Evolutionary conservation across 1,284 basidiomycete species (phyloP).

Genomic region (Trametes polyzona): DNA sequence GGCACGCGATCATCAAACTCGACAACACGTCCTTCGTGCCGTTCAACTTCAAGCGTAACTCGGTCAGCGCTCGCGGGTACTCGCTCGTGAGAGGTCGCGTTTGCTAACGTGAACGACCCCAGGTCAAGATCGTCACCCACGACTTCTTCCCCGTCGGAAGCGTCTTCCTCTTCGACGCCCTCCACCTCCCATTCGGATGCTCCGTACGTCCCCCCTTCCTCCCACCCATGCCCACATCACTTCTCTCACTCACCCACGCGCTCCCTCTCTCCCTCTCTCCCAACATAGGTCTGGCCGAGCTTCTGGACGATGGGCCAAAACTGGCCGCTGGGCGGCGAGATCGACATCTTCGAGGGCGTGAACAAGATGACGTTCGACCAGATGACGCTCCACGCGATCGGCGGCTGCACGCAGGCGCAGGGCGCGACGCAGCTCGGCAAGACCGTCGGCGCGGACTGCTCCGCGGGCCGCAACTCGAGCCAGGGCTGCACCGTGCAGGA

Average conservation of each 20-base stretch:
- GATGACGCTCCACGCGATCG: slow-evolving; percentile 49
- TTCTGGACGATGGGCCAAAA: slow-evolving; percentile 56
- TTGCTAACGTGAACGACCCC: background rate
- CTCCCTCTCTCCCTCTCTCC: background rate
- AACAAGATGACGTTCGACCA: slow-evolving; percentile 48
- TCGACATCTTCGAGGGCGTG: slow-evolving; percentile 55
- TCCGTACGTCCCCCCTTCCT: slow-evolving; percentile 36
- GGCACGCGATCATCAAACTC: slow-evolving; percentile 66
- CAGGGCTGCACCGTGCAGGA: slow-evolving; percentile 21
- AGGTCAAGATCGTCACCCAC: slow-evolving; percentile 56
- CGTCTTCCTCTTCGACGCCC: slow-evolving; percentile 61
- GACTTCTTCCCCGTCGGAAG: slow-evolving; percentile 54
- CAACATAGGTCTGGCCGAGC: slow-evolving; percentile 48
- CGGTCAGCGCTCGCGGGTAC: slow-evolving; percentile 58
- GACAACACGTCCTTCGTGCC: slow-evolving; percentile 63
- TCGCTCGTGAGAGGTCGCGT: too few relatives aligned
- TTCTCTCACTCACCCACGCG: background rate
- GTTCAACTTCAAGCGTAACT: slow-evolving; percentile 69
- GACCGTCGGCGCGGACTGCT: slow-evolving; percentile 44
- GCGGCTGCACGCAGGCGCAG: slow-evolving; percentile 38
- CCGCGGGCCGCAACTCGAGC: slow-evolving; percentile 56
- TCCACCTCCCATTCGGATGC: slow-evolving; percentile 63
- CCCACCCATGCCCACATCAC: background rate
- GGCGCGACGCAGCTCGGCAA: slow-evolving; percentile 42
- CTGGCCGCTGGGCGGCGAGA: slow-evolving; percentile 63